Evolutionary conservation across 768 basidiomycete species (phyloP).

Genomic region (Rhodosporidiobolus sp.): DNA sequence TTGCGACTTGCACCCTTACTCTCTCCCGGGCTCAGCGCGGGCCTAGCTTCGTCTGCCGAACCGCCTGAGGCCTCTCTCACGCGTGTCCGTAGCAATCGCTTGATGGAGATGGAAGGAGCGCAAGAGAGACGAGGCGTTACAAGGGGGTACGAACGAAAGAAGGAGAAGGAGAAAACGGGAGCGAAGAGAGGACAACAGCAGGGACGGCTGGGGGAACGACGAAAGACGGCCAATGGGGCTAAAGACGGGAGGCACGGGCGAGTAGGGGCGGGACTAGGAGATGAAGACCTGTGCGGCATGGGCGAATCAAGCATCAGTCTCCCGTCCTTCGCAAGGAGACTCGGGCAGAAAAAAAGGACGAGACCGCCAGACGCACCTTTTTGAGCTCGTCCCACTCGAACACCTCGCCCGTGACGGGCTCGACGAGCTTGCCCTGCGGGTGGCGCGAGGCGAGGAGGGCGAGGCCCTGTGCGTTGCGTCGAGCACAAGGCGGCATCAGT

Average conservation of each 20-base stretch:
- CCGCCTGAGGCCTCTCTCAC: no score
- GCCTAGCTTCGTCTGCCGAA: no score
- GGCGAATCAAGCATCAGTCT: constrained; percentile 45
- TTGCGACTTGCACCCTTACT: neutral
- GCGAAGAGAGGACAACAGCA: no score
- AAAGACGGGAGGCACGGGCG: no score
- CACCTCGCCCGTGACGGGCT: constrained; percentile 67
- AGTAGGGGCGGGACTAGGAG: neutral
- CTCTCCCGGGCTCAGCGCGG: no score
- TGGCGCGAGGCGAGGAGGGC: constrained; percentile 57
- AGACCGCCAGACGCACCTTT: constrained; percentile 75
- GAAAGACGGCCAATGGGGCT: no score
- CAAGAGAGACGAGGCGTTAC: no score
- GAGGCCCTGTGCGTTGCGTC: constrained; percentile 18
- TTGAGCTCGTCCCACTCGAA: constrained; percentile 66
- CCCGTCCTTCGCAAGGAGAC: constrained; percentile 44
- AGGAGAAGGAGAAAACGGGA: no score
- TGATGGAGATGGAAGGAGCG: no score
- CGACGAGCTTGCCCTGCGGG: constrained; percentile 85
- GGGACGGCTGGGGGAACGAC: no score
- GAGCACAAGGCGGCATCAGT: neutral
- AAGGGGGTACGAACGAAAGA: no score
- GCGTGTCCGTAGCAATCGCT: no score
- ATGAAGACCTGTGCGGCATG: constrained; percentile 9
- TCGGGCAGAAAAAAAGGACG: constrained; percentile 52